Percentiles rank a stretch among this genome's conserved stretches.
Conservation (phyloP, 2,329 filamentous ascomycete genomes). For the Fusarium nematophilum region DNA sequence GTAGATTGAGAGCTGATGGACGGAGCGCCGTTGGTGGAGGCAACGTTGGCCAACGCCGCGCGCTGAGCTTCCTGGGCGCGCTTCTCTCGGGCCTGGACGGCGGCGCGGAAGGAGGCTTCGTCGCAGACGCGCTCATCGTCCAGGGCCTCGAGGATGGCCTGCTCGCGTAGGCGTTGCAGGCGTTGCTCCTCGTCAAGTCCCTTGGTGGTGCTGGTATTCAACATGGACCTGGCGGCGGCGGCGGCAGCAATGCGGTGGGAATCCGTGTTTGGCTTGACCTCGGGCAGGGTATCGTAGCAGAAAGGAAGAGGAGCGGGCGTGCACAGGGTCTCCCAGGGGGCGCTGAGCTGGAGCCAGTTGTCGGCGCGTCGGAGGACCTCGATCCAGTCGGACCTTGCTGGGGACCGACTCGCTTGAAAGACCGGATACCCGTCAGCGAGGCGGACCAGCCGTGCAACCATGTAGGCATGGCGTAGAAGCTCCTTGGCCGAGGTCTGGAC, state of each 20-base stretch:
- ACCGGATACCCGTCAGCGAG: slow-evolving; percentile 84
- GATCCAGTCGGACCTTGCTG: slow-evolving; percentile 82
- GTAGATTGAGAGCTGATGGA: background rate
- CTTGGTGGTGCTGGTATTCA: slow-evolving; percentile 43
- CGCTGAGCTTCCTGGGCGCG: slow-evolving; percentile 65
- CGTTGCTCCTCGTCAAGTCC: slow-evolving; percentile 61
- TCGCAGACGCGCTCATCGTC: slow-evolving; percentile 76
- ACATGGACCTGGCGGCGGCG: slow-evolving; percentile 42
- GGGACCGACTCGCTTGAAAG: slow-evolving; percentile 78
- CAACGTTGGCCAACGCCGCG: background rate
- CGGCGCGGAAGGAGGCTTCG: slow-evolving; percentile 72
- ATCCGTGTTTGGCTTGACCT: slow-evolving; percentile 3
- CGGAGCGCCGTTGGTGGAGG: background rate
- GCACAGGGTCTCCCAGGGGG: slow-evolving; percentile 79
- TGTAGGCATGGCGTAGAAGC: slow-evolving; percentile 81
- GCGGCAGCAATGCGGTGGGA: slow-evolving; percentile 20
- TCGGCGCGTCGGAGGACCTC: slow-evolving; percentile 75
- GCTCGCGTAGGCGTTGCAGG: slow-evolving; percentile 69
- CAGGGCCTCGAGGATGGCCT: slow-evolving; percentile 74
- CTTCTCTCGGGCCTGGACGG: slow-evolving; percentile 70
- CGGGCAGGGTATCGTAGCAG: slow-evolving; percentile 24
- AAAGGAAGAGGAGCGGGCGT: slow-evolving; percentile 65
- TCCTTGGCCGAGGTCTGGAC: slow-evolving; percentile 83
- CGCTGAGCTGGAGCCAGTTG: slow-evolving; percentile 75
- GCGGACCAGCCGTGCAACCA: slow-evolving; percentile 79